Conservation (phyloP, 768 basidiomycete species). For the Tephrocybe sp. region DNA sequence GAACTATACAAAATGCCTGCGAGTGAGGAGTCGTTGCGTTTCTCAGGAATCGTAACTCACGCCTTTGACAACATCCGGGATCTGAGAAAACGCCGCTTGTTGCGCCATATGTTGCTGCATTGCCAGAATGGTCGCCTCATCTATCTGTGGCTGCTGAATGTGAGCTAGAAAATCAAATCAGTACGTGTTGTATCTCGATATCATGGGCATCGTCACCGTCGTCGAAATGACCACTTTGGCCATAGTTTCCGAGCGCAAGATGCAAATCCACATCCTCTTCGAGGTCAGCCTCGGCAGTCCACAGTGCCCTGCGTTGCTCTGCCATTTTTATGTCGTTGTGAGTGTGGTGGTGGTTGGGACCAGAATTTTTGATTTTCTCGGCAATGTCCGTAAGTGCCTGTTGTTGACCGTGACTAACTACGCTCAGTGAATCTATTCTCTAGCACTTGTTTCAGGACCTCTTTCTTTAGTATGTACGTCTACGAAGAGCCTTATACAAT, state of each 20-base stretch:
- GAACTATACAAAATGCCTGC: constrained; percentile 51
- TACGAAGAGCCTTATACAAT: no score
- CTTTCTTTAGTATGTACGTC: no score
- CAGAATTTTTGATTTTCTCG: constrained; percentile 34
- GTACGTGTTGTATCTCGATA: constrained; percentile 6
- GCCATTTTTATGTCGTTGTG: constrained; percentile 38
- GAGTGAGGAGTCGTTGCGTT: neutral
- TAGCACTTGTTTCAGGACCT: no score
- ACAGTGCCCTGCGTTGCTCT: constrained; percentile 66
- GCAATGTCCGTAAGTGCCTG: constrained; percentile 14
- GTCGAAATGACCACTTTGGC: constrained; percentile 66
- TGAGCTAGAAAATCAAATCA: constrained; percentile 33
- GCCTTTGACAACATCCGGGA: constrained; percentile 87
- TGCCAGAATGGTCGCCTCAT: constrained; percentile 65
- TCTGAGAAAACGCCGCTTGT: constrained; percentile 76
- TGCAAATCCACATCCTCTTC: constrained; percentile 79
- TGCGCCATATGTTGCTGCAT: constrained; percentile 85
- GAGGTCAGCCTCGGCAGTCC: constrained; percentile 77
- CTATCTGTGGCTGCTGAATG: constrained; percentile 60
- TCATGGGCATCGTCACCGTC: constrained; percentile 44
- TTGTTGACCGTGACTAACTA: no score
- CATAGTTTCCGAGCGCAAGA: constrained; percentile 65
- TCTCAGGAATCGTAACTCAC: constrained; percentile 42
- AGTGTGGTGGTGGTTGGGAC: constrained; percentile 15
- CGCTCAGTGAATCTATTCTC: no score